Percentiles rank a stretch among this genome's conserved stretches.
Conservation (phyloP, 1,284 basidiomycete species). For the Cystobasidium pallidum region DNA sequence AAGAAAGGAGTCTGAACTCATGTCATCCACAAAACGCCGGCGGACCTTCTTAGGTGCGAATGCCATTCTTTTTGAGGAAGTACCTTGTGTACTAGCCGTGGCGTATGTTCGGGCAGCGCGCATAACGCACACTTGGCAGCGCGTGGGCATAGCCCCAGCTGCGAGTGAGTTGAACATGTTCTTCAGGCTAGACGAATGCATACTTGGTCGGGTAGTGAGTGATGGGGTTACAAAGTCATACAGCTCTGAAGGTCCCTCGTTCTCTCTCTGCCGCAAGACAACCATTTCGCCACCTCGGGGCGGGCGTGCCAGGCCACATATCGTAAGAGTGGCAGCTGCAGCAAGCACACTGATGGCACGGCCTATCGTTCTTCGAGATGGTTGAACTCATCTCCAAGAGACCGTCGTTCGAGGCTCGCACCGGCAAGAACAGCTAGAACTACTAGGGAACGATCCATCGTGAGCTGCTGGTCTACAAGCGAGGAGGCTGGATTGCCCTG, state of each 20-base stretch:
- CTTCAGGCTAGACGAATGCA: background rate
- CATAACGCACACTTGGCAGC: background rate
- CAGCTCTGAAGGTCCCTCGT: background rate
- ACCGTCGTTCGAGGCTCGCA: slow-evolving; percentile 16
- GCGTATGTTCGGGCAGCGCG: background rate
- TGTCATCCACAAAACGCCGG: slow-evolving; percentile 15
- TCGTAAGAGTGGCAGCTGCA: background rate
- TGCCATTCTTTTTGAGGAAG: background rate
- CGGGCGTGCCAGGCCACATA: background rate
- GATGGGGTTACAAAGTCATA: too few relatives aligned
- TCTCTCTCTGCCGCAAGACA: background rate
- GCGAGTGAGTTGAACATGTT: background rate
- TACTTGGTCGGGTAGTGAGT: too few relatives aligned
- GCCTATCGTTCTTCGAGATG: background rate
- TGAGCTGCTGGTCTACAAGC: slow-evolving; percentile 27
- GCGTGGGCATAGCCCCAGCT: background rate
- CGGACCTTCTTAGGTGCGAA: slow-evolving; percentile 25
- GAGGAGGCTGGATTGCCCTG: slow-evolving; percentile 34
- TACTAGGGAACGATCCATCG: slow-evolving; percentile 27
- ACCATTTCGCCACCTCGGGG: background rate
- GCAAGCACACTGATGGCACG: background rate
- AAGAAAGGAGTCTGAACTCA: slow-evolving; percentile 3
- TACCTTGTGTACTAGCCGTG: background rate
- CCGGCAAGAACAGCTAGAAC: background rate
- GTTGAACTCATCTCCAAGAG: slow-evolving; percentile 7